Conservation (phyloP, 192 early-diverging fungal genomes). For the Backusella tuberculispora region DNA sequence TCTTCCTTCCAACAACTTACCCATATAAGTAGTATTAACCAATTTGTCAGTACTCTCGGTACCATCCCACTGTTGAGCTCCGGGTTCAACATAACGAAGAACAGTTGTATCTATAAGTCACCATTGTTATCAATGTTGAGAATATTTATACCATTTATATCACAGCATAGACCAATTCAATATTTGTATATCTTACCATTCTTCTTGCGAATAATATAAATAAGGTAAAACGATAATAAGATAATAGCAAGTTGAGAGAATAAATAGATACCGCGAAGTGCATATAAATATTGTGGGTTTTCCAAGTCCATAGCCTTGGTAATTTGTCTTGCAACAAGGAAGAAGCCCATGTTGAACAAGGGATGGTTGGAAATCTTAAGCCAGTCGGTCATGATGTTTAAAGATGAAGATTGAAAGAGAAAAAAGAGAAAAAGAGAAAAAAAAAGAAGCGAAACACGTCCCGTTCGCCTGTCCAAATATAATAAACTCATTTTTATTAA, state of each 20-base stretch:
- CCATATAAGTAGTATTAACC: slow-evolving; percentile 31
- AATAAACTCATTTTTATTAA: not conserved
- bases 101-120: slow-evolving; percentile 65
- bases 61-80: slow-evolving; percentile 52
- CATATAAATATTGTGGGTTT: slow-evolving; percentile 55
- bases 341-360: slow-evolving; percentile 49
- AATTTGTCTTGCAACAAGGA: slow-evolving; percentile 63
- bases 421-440: not conserved
- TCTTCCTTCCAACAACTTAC: not conserved
- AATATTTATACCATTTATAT: not conserved
- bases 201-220: slow-evolving; percentile 57
- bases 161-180: not conserved
- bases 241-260: slow-evolving; percentile 59
- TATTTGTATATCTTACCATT: slow-evolving; percentile 57
- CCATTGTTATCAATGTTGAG: not conserved
- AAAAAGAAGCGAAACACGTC: slow-evolving; percentile 3
- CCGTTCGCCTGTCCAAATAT: not conserved
- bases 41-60: slow-evolving; percentile 41
- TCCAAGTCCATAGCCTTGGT: slow-evolving; percentile 69
- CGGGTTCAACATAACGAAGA: slow-evolving; percentile 77
- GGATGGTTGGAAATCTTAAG: slow-evolving; percentile 20
- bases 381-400: slow-evolving; percentile 13
- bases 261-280: slow-evolving; percentile 61
- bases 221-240: slow-evolving; percentile 41
- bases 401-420: not conserved